Evolutionary conservation across 2,329 filamentous ascomycete genomes (phyloP), one percentile per base, ranked within the genome.

Genomic region (Trichoderma sp.): DNA sequence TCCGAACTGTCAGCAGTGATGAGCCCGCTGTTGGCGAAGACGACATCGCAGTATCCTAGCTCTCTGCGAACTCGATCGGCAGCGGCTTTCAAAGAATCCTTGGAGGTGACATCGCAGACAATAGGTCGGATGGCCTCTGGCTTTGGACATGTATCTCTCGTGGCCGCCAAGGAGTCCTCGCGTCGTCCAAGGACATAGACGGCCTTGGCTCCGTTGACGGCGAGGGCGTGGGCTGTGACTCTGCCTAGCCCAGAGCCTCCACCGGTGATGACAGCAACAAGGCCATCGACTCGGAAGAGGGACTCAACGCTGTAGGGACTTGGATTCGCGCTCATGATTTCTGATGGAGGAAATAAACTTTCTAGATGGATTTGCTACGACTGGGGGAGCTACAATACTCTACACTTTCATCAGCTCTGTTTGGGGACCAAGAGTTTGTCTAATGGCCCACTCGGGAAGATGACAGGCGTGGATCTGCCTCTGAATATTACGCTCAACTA

Each of bases 11-110:
- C 61, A 9, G 68, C 32, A 30, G 71, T 71, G 55, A 70, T 72
- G 64, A 74, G 6, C 6, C 92, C 92, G 1, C 91, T 90, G 75
- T 88, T 89, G 79, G 86, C 87, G 77, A 90, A 82, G 11, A 92
- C 82, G 50, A 93, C 85, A 74, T 91, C 88, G 77, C 93, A 85
- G 77, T 88, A 85, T 62, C 88, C 87, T 70, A 90, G 85, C 30
- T 88, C 87, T 26, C 81, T 79, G 4, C 84, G 80, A 69, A 93
- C 80, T 43, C 79, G 84, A 72, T 82, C 80, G 61, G 91, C 90
- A 74, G 91, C 91, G 13, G 86, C 77, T 36, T 90, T 88, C 1
- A 87, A 80, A 85, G 87, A 75, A 75, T 81, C 76, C 84, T 87
- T 79, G 71, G 78, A 81, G 0, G 79, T 81, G 17, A 85, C 81